These are phyloP conservation scores for Thelonectria rubi DNA, from an alignment of 2,329 filamentous ascomycete genomes.

Conservation along the genomic window DNA sequence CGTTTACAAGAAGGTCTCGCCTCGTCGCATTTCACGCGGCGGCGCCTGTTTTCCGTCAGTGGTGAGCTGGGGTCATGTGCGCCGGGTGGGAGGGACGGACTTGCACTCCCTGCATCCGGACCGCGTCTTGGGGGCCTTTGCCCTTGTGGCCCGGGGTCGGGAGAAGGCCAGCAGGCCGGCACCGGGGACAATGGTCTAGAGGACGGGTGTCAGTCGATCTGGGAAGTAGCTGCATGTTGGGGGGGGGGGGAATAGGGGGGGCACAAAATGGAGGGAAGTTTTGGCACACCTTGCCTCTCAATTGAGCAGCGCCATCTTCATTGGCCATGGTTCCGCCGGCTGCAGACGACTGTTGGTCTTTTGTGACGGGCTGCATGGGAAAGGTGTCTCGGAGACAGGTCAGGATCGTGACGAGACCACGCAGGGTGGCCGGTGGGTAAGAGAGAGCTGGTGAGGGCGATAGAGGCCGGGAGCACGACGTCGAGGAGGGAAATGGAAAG, in stretches of 20 bases:
- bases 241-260: too few species aligned
- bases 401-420: not conserved
- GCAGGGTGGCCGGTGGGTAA: too few species aligned
- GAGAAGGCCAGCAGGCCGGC: constrained; percentile 25
- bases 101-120: constrained; percentile 38
- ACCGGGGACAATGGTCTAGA: constrained; percentile 25
- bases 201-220: not conserved
- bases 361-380: too few species aligned
- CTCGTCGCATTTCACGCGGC: constrained; percentile 40
- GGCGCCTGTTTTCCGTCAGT: constrained; percentile 28
- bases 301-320: not conserved
- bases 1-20: constrained; percentile 31
- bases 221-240: not conserved
- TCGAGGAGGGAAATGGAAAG: not conserved
- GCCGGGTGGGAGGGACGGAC: constrained; percentile 19
- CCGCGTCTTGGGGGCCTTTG: constrained; percentile 34
- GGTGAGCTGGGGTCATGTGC: not conserved
- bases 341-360: too few species aligned
- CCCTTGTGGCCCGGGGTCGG: constrained; percentile 21
- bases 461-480: not conserved
- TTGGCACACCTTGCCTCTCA: constrained; percentile 18
- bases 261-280: too few species aligned
- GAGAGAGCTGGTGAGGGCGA: too few species aligned
- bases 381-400: too few species aligned
- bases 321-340: constrained; percentile 2